These are phyloP conservation scores for Miscanthus lutarioriparius DNA, from an alignment of 176 grass and related monocot species.

Conservation along the genomic window DNA sequence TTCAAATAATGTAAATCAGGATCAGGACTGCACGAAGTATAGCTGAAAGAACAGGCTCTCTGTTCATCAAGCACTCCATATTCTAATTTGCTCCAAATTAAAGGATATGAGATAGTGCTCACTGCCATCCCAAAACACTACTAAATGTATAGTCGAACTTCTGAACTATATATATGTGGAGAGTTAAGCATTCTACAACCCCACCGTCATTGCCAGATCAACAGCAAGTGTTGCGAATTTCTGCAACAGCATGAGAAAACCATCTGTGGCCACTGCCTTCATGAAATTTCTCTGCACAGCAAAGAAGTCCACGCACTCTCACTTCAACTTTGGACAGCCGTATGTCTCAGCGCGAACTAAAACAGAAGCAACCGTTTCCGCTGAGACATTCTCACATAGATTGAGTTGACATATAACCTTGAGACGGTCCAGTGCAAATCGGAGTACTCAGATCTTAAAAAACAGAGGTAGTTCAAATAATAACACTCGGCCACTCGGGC, in stretches of 20 bases:
- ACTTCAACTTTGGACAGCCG: conserved; percentile 44
- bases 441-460: too few relatives aligned
- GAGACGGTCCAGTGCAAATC: conserved; percentile 49
- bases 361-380: conserved; percentile 20
- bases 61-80: not conserved
- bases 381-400: conserved; percentile 28
- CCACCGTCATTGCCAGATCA: not conserved
- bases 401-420: conserved; percentile 42
- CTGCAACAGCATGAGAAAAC: conserved; percentile 5
- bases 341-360: conserved; percentile 20
- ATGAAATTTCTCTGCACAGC: conserved; percentile 38
- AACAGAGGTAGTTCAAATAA: too few relatives aligned
- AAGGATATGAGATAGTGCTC: not conserved
- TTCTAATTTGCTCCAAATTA: not conserved
- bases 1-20: too few relatives aligned
- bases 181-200: not conserved
- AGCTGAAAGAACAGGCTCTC: not conserved
- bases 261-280: conserved; percentile 9
- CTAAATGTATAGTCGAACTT: too few relatives aligned
- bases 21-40: too few relatives aligned
- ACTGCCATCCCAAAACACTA: not conserved
- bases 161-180: not conserved
- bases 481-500: too few relatives aligned
- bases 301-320: conserved; percentile 49
- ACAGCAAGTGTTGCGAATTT: not conserved